Evolutionary conservation across 164 flowering plant genomes (phyloP).

Genomic region (Sedum album): DNA sequence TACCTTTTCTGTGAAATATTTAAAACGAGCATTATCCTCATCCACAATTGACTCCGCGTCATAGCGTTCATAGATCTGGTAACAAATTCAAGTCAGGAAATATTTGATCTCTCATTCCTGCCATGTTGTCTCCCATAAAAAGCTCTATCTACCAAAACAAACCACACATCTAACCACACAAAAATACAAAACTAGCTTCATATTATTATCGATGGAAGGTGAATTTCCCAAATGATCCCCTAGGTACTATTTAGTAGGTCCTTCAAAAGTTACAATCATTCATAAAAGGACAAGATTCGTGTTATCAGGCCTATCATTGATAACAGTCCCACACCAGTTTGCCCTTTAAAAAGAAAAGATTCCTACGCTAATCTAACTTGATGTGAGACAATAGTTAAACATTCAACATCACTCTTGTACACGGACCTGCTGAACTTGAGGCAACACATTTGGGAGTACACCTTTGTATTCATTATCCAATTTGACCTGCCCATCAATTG

Average conservation of each 20-base stretch:
- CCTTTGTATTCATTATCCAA: constrained; percentile 58
- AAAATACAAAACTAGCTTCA: no score
- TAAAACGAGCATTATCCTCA: constrained; percentile 73
- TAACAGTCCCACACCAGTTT: background rate
- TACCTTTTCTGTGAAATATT: constrained; percentile 72
- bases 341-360: background rate
- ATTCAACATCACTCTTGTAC: background rate
- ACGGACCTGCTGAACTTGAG: constrained; percentile 72
- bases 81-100: background rate
- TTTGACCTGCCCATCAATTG: constrained; percentile 43
- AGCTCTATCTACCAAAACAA: background rate
- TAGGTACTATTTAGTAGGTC: background rate
- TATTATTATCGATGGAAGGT: no score
- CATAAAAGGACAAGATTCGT: background rate
- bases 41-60: constrained; percentile 44
- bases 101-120: background rate
- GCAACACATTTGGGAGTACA: constrained; percentile 69
- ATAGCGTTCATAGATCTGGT: constrained; percentile 75
- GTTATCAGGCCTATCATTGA: background rate
- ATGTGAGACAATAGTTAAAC: background rate
- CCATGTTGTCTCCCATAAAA: background rate
- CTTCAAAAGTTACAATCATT: background rate
- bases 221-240: background rate
- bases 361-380: background rate
- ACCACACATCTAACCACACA: no score